Base-by-base conservation (phyloP, 495 filamentous ascomycete genomes). In the Podospora bellae-mahoneyi region DNA sequence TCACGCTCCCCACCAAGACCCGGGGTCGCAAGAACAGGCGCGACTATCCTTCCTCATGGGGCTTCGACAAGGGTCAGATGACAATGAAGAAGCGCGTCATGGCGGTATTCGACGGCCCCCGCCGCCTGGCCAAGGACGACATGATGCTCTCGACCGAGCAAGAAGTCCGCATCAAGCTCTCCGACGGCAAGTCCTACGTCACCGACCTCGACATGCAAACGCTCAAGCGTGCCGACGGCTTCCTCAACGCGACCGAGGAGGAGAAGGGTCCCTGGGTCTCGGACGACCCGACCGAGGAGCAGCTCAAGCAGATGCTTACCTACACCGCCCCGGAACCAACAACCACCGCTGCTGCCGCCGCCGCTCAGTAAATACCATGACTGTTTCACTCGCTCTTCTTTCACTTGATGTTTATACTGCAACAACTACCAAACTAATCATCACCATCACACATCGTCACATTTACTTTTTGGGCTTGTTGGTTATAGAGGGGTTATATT, bases 81-180 rank as follows among this genome's bases (percentile, higher is more conserved):
- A 94, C 91, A 75, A 96, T 94, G 83, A 97, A 95, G 86, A 97
- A 97, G 88, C 91, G 96, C 20, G 93, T 96, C 16, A 81, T 98
- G 67, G 91, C 92, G 71, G 92, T 97, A 19, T 99, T 96, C 70
- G 93, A 98, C 73, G 96, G 96, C 2, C 86, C 84, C 15, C 86
- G 94, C 64, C 87, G 94, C 7, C 84, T 99, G 67, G 94, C 91
- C 85, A 97, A 97, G 82, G 96, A 99, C 77, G 96, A 98, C 82
- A 97, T 98, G 95, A 95, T 97, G 93, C 89, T 99, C 55, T 91
- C 92, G 73, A 91, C 90, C 27, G 92, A 97, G 71, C 95, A 93
- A 72, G 96, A 99, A 79, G 93, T 98, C 63, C 92, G 93, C 71
- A 79, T 97, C 75, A 87, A 85, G 78, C 87, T 96, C 20, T 84